Base-by-base conservation (phyloP, 306 rosid genomes). In the Dryas alaskensis region DNA sequence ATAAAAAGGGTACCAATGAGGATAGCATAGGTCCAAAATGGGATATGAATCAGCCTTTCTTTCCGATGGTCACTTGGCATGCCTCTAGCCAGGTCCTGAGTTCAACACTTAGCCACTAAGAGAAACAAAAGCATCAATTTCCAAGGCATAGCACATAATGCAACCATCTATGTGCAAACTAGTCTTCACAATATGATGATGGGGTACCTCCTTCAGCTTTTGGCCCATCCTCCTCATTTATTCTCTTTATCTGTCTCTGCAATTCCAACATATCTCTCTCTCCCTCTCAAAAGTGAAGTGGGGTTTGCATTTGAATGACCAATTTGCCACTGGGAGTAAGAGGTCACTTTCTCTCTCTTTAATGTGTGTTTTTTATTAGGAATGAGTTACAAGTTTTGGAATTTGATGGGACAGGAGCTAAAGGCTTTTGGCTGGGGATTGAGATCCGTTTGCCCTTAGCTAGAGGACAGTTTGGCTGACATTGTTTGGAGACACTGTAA, bases 91-190 rank as follows among this genome's bases (percentile, higher is more conserved):
- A 77, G 7, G 43, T 12, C 73, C 80, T 77, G 66, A 58, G 79
- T 64, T 75, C 84, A 76, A 77, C 83, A 65, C 77, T 60, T 64
- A 60, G 80, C 85, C 81, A 70, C 62, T 69, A 63, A 47, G 27
- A 78, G 78, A 70, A 81, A 75, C 58, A 55, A 57, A 44, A 9
- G 85, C 87, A 84, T 69, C 98, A 88, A 90, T 81, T 92, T 87
- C 93, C 91, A 83, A 92, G 45, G 81, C 79, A 58, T 67, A 74
- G 63, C 76, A 62, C 45, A 62, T 79, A 57, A 31, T 47, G 70
- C 73, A 67, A 52, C 42, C 42, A 16, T 11, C 8, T 8, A 7
- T 52, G 40, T 67, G 74, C 46, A 43, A 31, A 54, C 52, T 25
- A n/a, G 37, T 54, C 14, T 19, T n/a, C 27, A 27, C 9, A 39